Evolutionary conservation across 306 rosid species (phyloP).

Genomic region (Psophocarpus tetragonolobus): DNA sequence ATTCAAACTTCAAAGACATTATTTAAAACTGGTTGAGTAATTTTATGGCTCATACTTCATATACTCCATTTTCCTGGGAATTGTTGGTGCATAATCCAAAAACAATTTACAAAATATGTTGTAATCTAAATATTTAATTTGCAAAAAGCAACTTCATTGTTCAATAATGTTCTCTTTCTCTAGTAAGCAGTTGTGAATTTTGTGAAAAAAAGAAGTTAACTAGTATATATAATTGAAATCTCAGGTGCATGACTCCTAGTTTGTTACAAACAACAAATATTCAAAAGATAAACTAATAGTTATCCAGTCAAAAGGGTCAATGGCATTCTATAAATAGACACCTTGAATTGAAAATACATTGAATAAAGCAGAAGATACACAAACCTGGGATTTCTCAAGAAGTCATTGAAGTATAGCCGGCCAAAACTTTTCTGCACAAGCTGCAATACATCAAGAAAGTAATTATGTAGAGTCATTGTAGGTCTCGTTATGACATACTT

Average conservation of each 20-base stretch:
- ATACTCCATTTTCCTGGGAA: not conserved
- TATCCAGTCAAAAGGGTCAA: not conserved
- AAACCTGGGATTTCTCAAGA: conserved; percentile 71
- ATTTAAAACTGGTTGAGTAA: not conserved
- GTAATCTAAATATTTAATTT: not conserved
- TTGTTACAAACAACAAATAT: conserved; percentile 13
- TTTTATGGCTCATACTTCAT: not conserved
- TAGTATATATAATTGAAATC: not conserved
- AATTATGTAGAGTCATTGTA: not conserved
- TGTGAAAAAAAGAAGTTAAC: not conserved
- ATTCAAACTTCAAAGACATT: not conserved
- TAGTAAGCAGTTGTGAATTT: not conserved
- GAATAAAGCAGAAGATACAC: conserved; percentile 10
- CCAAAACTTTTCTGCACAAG: conserved; percentile 89
- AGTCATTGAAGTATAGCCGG: conserved; percentile 70
- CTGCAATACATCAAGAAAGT: conserved; percentile 47
- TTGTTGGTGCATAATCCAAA: not conserved
- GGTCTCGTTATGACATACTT: not conserved
- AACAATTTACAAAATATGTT: not conserved
- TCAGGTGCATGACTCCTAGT: not conserved
- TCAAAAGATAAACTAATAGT: not conserved
- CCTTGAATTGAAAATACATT: not conserved
- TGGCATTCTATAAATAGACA: not conserved
- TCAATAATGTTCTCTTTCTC: not conserved
- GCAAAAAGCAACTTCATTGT: not conserved